A percentile compares a stretch with the other conserved stretches of the same genome.
These are phyloP conservation scores for Taiozyma sp. DNA, from an alignment of 1,139 yeast species.

Conservation along the genomic window DNA sequence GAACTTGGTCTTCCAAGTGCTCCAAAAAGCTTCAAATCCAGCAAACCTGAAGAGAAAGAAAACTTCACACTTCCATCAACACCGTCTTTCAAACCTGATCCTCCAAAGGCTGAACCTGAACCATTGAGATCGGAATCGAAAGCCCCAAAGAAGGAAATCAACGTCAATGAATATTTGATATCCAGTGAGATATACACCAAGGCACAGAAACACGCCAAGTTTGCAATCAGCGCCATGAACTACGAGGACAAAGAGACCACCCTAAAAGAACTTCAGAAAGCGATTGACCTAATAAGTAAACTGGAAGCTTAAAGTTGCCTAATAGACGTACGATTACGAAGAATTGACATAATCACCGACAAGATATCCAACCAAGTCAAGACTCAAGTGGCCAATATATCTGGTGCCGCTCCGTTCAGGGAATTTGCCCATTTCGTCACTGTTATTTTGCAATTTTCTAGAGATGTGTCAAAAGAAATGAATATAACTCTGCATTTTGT, in stretches of 20 bases:
- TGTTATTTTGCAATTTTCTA: no score
- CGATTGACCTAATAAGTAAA: conserved; percentile 43
- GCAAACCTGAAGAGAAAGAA: background rate
- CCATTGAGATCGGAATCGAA: conserved; percentile 2
- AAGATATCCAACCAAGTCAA: background rate
- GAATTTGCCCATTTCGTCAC: background rate
- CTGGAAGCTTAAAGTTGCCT: conserved; percentile 1
- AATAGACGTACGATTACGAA: no score
- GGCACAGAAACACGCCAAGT: conserved; percentile 85
- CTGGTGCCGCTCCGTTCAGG: no score
- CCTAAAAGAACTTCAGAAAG: conserved; percentile 61
- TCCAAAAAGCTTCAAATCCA: background rate
- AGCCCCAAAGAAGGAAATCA: conserved; percentile 14
- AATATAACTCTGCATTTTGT: background rate
- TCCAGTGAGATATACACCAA: conserved; percentile 57
- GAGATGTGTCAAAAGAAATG: background rate
- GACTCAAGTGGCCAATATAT: no score
- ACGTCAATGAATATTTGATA: conserved; percentile 47
- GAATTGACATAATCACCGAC: background rate
- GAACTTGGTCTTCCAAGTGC: conserved; percentile 1
- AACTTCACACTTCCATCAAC: conserved; percentile 2
- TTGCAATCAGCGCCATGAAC: conserved; percentile 89
- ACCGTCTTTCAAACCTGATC: conserved; percentile 3
- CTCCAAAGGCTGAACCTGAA: background rate
- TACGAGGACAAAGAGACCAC: conserved; percentile 89